Base-by-base conservation (phyloP, 208 protist genomes). In the Angomonas ambiguus region DNA sequence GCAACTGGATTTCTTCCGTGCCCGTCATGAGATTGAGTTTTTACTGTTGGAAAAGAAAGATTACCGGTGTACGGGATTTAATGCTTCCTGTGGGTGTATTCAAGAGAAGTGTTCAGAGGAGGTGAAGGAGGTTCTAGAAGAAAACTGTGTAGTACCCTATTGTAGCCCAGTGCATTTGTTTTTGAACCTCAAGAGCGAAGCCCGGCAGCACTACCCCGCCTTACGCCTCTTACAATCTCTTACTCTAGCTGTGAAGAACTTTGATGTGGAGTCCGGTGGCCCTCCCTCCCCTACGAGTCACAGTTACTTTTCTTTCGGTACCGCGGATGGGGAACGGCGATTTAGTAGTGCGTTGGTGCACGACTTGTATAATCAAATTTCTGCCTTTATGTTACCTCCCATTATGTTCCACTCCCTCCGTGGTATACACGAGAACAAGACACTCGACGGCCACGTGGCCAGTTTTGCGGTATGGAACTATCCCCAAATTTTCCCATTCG, bases 311-410 rank as follows among this genome's bases (percentile, higher is more conserved):
- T 51, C 49, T 13, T 41, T 68, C 1, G 35, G 33, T 38, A 33
- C 69, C 22, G 62, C 71, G 33, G 69, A 64, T 53, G 71, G 58
- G 49, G 74, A 88, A 51, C 72, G 77, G 16, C 78, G 83, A 11
- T 63, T 94, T 33, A 82, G 77, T 71, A 85, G 78, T 65, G 77
- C 82, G 31, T 76, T 94, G 24, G 70, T 94, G 38, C 80, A 94
- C 70, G 74, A 88, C 31, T 76, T 94, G 42, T 83, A 83, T 61
- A 66, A 78, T 28, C 71, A 87, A 45, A 62, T 88, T 0, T 65
- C 72, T 73, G 72, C 77, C 48, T 80, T 91, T 55, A 76, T 81
- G 74, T 27, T 91, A 10, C 80, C 84, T 1, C 74, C 79, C n/a
- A 61, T 80, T 27, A 65, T 82, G 22, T 77, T 78, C 57, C 66